Evolutionary conservation across 2,329 filamentous ascomycete species (phyloP).

Genomic region (Neofusicoccum ribis): DNA sequence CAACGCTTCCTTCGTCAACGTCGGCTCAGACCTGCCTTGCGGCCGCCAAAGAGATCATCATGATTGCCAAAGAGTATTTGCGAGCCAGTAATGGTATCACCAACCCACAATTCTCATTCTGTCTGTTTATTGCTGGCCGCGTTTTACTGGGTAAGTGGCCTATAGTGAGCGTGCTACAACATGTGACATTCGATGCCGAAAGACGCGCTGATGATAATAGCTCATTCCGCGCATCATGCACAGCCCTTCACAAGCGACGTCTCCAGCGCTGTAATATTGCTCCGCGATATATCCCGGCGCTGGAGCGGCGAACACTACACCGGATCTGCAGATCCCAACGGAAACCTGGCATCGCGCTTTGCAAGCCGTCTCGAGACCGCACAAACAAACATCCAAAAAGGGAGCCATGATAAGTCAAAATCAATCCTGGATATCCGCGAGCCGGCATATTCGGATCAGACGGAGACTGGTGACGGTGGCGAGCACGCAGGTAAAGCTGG

Average conservation of each 20-base stretch:
- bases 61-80: slow-evolving; percentile 29
- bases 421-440: slow-evolving; percentile 36
- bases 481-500: slow-evolving; percentile 3
- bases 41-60: slow-evolving; percentile 28
- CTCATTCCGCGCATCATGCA: slow-evolving; percentile 37
- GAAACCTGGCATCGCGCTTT: slow-evolving; percentile 40
- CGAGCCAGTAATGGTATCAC: slow-evolving; percentile 29
- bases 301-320: slow-evolving; percentile 35
- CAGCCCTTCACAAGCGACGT: slow-evolving; percentile 33
- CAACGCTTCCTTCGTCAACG: slow-evolving; percentile 26
- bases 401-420: background rate
- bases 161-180: too few relatives aligned
- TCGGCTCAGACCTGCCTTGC: slow-evolving; percentile 29
- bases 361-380: slow-evolving; percentile 34
- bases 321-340: background rate
- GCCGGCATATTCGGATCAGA: slow-evolving; percentile 35
- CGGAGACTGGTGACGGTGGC: background rate
- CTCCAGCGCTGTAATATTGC: slow-evolving; percentile 34
- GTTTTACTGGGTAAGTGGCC: slow-evolving; percentile 25
- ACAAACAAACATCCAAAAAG: background rate
- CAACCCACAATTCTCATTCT: slow-evolving; percentile 36
- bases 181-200: background rate
- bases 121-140: slow-evolving; percentile 32
- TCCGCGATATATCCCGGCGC: slow-evolving; percentile 40
- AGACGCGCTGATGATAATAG: slow-evolving; percentile 19